Base-by-base conservation (phyloP, 2,329 filamentous ascomycete genomes). In the Aspergillus costaricaensis region DNA sequence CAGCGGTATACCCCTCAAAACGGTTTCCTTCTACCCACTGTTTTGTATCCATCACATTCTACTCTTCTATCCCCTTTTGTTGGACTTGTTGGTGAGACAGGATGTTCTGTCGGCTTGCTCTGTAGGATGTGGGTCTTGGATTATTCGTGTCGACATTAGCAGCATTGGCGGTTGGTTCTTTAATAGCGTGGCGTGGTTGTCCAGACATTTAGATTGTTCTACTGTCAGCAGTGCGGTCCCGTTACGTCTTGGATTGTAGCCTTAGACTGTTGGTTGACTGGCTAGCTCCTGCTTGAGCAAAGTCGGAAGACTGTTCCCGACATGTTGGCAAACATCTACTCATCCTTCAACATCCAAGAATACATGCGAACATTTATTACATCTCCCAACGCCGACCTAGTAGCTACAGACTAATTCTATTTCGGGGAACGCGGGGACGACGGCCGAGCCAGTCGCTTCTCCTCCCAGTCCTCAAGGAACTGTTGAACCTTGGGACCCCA, bases 401-500 rank as follows among this genome's bases (percentile, higher is more conserved):
- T 36, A 44, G 12, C 8, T 44, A 44, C 41, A 23, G 5, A 14
- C 32, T 23, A 23, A 14, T 44, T 23, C 10, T 30, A 4, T 30
- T 36, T 36, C 32, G 32, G 32, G 21, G 41, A 44, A 43, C 41
- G 41, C 12, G 41, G 41, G 14, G 41, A 21, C 19, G 41, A 44
- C 32, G 32, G 32, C 41, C 41, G 41, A 21, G 61, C 61, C 14
- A 59, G 69, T 60, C 79, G 77, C 62, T 78, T 76, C 60, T 76
- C 69, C 70, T 81, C 79, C 77, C 82, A 85, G 23, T 76, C 74
- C 43, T 82, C 76, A 10, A 92, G 75, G 72, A 88, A 82, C 15
- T 74, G 73, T 67, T 84, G 74, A 0, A 98, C 82, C 74, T 92
- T 85, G 0, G 91, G 90, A 0, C 85, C 91, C 93, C 94, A 98